Evolutionary conservation across 2,329 filamentous ascomycete genomes (phyloP).

Genomic region (Fusarium luffae): DNA sequence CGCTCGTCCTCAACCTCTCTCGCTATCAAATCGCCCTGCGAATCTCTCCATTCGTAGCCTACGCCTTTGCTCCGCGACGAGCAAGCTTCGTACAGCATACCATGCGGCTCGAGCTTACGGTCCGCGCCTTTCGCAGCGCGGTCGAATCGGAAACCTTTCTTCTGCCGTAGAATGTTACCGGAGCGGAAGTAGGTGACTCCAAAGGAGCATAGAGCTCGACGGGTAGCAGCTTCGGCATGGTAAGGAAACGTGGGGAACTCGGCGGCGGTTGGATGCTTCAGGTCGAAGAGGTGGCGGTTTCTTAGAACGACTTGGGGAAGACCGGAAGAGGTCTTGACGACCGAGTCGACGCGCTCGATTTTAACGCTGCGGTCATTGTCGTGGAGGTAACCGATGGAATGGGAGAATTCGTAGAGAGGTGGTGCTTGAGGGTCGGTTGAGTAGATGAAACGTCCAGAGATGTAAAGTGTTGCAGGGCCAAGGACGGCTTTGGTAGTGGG

Average conservation of each 20-base stretch:
- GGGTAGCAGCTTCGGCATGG: conserved; percentile 49
- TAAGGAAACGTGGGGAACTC: conserved; percentile 48
- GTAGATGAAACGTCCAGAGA: conserved; percentile 51
- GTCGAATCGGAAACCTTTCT: conserved; percentile 46
- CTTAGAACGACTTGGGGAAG: conserved; percentile 44
- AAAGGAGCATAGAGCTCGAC: conserved; percentile 46
- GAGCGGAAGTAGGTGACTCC: conserved; percentile 46
- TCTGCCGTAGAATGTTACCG: conserved; percentile 35
- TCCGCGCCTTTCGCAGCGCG: conserved; percentile 45
- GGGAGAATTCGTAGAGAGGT: conserved; percentile 53
- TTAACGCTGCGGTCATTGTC: conserved; percentile 48
- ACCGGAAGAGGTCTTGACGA: conserved; percentile 39
- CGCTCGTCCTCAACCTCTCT: conserved; percentile 47
- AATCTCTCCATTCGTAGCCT: conserved; percentile 50
- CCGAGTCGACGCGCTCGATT: conserved; percentile 49
- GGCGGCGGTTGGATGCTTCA: conserved; percentile 48
- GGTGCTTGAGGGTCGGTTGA: conserved; percentile 44
- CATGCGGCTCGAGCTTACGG: conserved; percentile 36
- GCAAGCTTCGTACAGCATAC: conserved; percentile 47
- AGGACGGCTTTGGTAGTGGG: conserved; percentile 26
- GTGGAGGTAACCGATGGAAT: conserved; percentile 48
- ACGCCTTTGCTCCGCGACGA: conserved; percentile 43
- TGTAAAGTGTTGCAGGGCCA: conserved; percentile 49
- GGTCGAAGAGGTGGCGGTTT: conserved; percentile 50
- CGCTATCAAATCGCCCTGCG: conserved; percentile 45